Base-by-base conservation (phyloP, 768 basidiomycete species). In the Hericium erinaceus region DNA sequence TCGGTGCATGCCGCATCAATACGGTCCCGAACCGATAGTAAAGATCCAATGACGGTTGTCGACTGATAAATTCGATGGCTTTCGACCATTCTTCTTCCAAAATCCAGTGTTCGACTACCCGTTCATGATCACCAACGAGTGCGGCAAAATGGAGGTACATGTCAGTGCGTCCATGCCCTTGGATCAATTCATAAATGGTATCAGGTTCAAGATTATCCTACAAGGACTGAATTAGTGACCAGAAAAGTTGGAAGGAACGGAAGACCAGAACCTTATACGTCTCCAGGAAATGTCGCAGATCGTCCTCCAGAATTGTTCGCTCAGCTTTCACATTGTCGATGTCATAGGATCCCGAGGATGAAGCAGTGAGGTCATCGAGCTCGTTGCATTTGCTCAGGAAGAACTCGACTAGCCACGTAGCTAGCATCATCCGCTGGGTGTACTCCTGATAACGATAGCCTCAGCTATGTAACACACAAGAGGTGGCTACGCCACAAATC, bases 401-500 rank as follows among this genome's bases (percentile, higher is more conserved):
- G 62, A 98, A 92, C 70, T 99, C 97, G 33, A 97, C 87, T 12
- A 99, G 83, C 97, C 97, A 99, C 0, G 94, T 98, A 16, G 97
- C 95, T 18, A 99, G 75, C 85, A 98, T 93, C 87, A 94, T 94
- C 41, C 97, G 81, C 69, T 98, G 95, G 0, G 92, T 94, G 40
- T 89, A 64, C 65, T 97, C 93, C 95, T 98, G 57, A 49, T 53
- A 50, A 37, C 37, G 1, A 28, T 40, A 41, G 40, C 44, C 51
- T 26, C 48, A 46, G 49, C 3, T 2, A 22, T 18, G 26, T 28
- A 24, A 4, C 26, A 33, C 16, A 18, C 12, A 12, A 10, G 4
- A 18, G 4, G 20, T 20, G 20, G 18, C 0, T 22, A 26, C 9
- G 20, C 3, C 8, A 70, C 87, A 62, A 58, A 94, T 10, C 8